Evolutionary conservation across 139 green algal genomes (phyloP), one percentile per base, ranked within the genome.

Genomic region (Zygnema circumcarinatum): DNA sequence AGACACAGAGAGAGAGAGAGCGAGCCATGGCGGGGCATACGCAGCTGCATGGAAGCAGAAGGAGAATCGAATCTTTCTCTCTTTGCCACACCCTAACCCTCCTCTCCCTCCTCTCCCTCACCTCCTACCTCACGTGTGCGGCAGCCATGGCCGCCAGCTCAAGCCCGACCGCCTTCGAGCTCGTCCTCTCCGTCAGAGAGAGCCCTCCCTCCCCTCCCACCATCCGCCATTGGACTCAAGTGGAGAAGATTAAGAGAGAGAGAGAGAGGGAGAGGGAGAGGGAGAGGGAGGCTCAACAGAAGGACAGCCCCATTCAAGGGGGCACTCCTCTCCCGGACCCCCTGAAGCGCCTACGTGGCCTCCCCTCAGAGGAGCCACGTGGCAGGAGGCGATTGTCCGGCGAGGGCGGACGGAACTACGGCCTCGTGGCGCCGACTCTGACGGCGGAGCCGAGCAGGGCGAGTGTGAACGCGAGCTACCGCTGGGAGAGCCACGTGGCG

Each of bases 401-500:
- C 7, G 47, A 62, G 16, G 47, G 47, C 7, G 16, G 7, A 62
- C 47, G 47, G 47, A 62, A 62, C 16, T 62, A 62, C 29, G 74
- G 74, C 31, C 74, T 81, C n/a, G n/a, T 52, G 11, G 74, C 32
- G 74, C 74, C 74, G 74, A 29, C 74, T 29, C 74, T 81, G 0
- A 81, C 25, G n/a, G 33, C 74, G 32, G 76, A 32, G 21, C 35
- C 76, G 36, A 38, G 22, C 38, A 29, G 67, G 38, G 35, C 76
- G 36, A 11, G 0, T 36, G 38, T 84, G 16, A 73, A 84, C 89
- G 36, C 40, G 20, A 56, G 41, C 38, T 47, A n/a, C 47, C 88
- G 54, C 79, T 54, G 68, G 72, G 86, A 82, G 40, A 62, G 74
- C 36, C 80, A 89, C 35, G 81, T 89, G 1, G 38, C 52, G 36